phyloP scores from a whole-genome alignment of 257 asterid genomes.

The Jasminum sambac region DNA sequence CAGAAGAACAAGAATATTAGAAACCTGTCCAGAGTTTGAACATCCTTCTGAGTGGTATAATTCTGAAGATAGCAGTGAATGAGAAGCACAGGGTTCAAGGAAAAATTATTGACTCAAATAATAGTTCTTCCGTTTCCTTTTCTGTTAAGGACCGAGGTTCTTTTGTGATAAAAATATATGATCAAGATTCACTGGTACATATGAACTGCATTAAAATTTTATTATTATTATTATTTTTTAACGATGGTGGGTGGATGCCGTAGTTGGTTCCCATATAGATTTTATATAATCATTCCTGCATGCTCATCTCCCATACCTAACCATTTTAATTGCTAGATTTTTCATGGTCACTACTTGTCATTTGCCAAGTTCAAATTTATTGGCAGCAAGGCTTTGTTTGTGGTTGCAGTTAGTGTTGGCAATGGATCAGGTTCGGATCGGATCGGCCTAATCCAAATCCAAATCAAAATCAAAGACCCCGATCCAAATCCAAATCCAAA shows the following conservation, averaged over 20 bases:
- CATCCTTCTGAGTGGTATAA: slow-evolving; percentile 10
- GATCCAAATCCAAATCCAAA: no score
- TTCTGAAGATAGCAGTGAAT: slow-evolving; percentile 14
- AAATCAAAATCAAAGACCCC: no score
- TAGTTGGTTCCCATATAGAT: no score
- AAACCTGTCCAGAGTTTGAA: slow-evolving; percentile 8
- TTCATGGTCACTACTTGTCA: background rate
- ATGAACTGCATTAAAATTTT: background rate
- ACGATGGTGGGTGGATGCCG: no score
- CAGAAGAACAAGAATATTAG: slow-evolving; percentile 1
- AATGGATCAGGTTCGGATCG: no score
- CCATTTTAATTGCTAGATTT: background rate
- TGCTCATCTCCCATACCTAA: background rate
- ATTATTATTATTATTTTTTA: no score
- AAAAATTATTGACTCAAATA: slow-evolving; percentile 7
- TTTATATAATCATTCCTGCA: background rate
- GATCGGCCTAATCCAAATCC: no score
- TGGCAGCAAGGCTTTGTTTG: background rate
- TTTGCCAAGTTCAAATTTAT: background rate
- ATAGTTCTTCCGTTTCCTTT: background rate
- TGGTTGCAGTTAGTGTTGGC: no score
- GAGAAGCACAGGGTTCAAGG: slow-evolving; percentile 3
- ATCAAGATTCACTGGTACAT: background rate
- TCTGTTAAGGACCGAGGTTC: background rate
- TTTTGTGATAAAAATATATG: background rate